A percentile compares a stretch with the other conserved stretches of the same genome.
Conservation (phyloP, 2,329 filamentous ascomycete genomes). For the Lecanicillium sp. region DNA sequence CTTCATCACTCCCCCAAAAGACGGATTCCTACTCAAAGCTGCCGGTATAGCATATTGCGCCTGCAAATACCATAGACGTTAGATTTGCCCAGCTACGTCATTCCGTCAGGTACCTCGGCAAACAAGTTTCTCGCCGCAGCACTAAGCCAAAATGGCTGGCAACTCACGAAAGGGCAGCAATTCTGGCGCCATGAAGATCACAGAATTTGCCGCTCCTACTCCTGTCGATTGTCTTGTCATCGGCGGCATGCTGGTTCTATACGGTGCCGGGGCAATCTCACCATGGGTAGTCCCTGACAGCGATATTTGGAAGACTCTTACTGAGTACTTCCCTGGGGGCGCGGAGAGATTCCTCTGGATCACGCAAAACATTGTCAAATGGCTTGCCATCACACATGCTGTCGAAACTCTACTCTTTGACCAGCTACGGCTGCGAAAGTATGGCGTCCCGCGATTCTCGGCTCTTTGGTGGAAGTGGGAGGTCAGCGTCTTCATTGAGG, state of each 20-base stretch:
- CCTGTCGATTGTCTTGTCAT: conserved; percentile 1
- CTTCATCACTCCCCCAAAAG: too few species aligned
- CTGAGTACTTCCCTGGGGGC: conserved; percentile 3
- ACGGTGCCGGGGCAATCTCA: conserved; percentile 1
- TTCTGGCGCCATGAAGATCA: conserved; percentile 2
- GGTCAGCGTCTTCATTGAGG: conserved; percentile 7
- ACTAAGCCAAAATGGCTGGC: too few species aligned
- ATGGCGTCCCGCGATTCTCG: conserved; percentile 6
- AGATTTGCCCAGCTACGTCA: too few species aligned
- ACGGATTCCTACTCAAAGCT: too few species aligned
- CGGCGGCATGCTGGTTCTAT: conserved; percentile 1
- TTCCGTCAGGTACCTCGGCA: too few species aligned
- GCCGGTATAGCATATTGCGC: too few species aligned
- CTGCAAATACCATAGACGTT: too few species aligned
- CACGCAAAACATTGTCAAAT: neutral
- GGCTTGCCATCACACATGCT: conserved; percentile 1
- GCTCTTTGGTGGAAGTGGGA: conserved; percentile 9
- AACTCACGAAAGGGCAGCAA: too few species aligned
- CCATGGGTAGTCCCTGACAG: conserved; percentile 4
- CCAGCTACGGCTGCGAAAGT: conserved; percentile 5
- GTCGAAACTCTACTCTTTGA: conserved; percentile 6
- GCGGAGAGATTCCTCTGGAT: conserved; percentile 2
- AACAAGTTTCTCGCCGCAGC: too few species aligned
- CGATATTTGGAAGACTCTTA: neutral
- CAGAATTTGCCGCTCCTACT: conserved; percentile 3